Conservation (phyloP, 2,329 filamentous ascomycete genomes). For the Colletotrichum somersetense region DNA sequence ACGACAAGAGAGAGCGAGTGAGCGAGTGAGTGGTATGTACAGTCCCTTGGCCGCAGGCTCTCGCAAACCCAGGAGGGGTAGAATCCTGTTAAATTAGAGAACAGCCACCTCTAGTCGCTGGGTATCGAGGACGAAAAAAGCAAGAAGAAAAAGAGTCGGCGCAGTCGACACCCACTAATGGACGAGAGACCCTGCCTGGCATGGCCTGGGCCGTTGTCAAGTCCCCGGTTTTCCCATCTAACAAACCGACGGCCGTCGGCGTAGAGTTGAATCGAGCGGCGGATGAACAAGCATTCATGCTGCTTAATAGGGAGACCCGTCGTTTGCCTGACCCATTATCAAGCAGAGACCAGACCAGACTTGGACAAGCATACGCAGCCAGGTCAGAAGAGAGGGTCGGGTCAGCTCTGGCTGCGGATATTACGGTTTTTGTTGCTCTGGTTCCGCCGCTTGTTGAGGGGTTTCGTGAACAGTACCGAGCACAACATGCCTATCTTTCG, state of each 20-base stretch:
- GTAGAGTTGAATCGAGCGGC: conserved; percentile 40
- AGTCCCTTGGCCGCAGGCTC: conserved; percentile 28
- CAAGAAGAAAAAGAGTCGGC: conserved; percentile 16
- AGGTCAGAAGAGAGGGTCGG: conserved; percentile 5
- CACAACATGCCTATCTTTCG: conserved; percentile 27
- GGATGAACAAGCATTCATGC: conserved; percentile 41
- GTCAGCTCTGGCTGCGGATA: conserved; percentile 4
- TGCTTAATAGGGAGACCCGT: conserved; percentile 37
- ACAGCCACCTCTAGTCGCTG: conserved; percentile 24
- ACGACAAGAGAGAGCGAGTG: neutral
- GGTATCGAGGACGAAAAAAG: neutral
- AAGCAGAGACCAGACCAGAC: conserved; percentile 34
- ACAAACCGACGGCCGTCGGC: conserved; percentile 38
- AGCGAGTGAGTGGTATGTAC: conserved; percentile 1
- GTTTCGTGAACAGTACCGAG: conserved; percentile 20
- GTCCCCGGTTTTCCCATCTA: conserved; percentile 40
- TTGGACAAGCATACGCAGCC: conserved; percentile 29
- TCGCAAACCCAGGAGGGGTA: conserved; percentile 35
- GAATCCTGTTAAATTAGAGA: conserved; percentile 40
- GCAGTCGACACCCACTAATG: conserved; percentile 26
- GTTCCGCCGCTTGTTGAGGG: conserved; percentile 15
- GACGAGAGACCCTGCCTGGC: conserved; percentile 23
- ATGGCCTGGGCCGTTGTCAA: conserved; percentile 34
- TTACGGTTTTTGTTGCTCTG: conserved; percentile 28
- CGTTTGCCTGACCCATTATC: conserved; percentile 30